Percentiles rank a stretch among this genome's conserved stretches.
phyloP scores from a whole-genome alignment of 2,329 filamentous ascomycete species.

The Lecanicillium sp. region DNA sequence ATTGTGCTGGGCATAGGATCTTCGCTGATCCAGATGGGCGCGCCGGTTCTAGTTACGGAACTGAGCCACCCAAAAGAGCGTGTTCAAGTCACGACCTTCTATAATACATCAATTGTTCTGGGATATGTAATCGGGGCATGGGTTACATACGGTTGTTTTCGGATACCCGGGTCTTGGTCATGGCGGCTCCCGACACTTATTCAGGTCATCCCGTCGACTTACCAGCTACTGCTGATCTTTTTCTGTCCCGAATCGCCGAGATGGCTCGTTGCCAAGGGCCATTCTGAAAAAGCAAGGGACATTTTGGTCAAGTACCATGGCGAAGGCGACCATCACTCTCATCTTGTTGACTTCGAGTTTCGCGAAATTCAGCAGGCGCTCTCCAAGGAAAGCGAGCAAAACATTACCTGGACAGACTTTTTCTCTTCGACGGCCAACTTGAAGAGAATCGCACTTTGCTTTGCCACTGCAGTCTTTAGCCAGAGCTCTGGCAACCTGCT shows the following conservation, averaged over 20 bases:
- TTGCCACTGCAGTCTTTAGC: conserved; percentile 34
- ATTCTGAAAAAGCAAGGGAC: conserved; percentile 40
- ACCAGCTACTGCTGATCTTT: conserved; percentile 38
- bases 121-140: conserved; percentile 33
- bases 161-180: conserved; percentile 33
- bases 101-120: conserved; percentile 35
- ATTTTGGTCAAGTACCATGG: conserved; percentile 49
- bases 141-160: conserved; percentile 29
- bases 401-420: conserved; percentile 37
- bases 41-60: conserved; percentile 37
- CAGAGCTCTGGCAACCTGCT: conserved; percentile 37
- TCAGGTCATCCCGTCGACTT: conserved; percentile 40
- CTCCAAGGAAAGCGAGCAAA: conserved; percentile 35
- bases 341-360: conserved; percentile 41
- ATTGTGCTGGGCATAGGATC: conserved; percentile 32
- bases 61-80: conserved; percentile 36
- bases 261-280: conserved; percentile 49
- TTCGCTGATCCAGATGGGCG: conserved; percentile 35
- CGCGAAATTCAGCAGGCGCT: conserved; percentile 44
- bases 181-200: conserved; percentile 49
- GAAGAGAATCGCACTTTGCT: conserved; percentile 35
- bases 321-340: conserved; percentile 37
- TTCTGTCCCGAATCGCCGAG: conserved; percentile 56
- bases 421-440: conserved; percentile 33
- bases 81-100: conserved; percentile 31